A percentile compares a stretch with the other conserved stretches of the same genome.
Evolutionary conservation across 2,329 filamentous ascomycete genomes (phyloP).

Genomic region (Clonostachys rosea): DNA sequence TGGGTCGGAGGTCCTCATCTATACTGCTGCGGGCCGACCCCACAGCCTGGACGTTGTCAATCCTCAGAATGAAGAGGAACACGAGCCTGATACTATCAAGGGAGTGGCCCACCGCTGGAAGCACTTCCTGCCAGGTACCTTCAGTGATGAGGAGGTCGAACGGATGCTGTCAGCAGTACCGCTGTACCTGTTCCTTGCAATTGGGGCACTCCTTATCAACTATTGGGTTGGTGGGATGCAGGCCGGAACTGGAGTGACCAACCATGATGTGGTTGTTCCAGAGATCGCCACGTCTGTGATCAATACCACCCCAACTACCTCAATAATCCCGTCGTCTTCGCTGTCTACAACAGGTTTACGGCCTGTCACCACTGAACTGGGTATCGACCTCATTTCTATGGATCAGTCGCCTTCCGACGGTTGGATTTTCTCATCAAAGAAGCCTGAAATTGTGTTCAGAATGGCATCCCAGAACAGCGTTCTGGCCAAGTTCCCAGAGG

Average conservation of each 20-base stretch:
- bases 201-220: too few species aligned
- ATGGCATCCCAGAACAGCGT: slow-evolving; percentile 40
- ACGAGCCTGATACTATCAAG: too few species aligned
- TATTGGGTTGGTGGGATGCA: too few species aligned
- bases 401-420: slow-evolving; percentile 13
- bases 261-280: not conserved
- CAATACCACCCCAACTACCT: not conserved
- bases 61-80: too few species aligned
- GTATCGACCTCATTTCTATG: not conserved
- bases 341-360: not conserved
- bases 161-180: too few species aligned
- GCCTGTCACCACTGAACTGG: not conserved
- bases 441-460: slow-evolving; percentile 20
- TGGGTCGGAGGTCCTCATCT: too few species aligned
- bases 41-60: too few species aligned
- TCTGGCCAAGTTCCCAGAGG: slow-evolving; percentile 45
- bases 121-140: too few species aligned
- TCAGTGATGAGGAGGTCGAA: too few species aligned
- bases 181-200: too few species aligned
- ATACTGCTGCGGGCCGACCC: too few species aligned
- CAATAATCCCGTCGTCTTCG: not conserved
- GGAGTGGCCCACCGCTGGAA: too few species aligned
- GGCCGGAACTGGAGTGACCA: not conserved
- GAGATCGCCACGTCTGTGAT: not conserved
- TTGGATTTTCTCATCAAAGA: slow-evolving; percentile 25